These are phyloP conservation scores for Furcasterigmium furcatum DNA, from an alignment of 2,329 filamentous ascomycete species.

Conservation along the genomic window DNA sequence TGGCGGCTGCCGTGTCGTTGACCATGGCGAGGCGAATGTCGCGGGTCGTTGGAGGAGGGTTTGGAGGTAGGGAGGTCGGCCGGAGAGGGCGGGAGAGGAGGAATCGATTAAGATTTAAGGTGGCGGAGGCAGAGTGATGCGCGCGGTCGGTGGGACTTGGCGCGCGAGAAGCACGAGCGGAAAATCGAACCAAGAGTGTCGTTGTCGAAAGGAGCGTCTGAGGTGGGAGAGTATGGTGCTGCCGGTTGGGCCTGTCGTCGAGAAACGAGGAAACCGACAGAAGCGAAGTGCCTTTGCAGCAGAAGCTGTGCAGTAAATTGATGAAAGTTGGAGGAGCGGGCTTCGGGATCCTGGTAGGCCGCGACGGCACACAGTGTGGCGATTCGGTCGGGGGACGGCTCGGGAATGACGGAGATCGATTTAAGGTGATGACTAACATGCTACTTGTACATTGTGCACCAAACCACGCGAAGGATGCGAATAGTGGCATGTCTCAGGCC, in stretches of 20 bases:
- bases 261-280: neutral
- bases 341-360: neutral
- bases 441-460: too few relatives aligned
- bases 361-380: neutral
- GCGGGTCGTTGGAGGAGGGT: slow-evolving; percentile 1
- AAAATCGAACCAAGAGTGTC: neutral
- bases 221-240: neutral
- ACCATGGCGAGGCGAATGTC: slow-evolving; percentile 26
- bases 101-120: too few relatives aligned
- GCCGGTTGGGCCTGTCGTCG: neutral
- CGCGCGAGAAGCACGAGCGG: too few relatives aligned
- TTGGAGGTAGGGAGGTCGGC: neutral
- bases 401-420: neutral
- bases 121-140: neutral
- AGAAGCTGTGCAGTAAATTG: neutral
- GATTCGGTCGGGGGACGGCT: neutral
- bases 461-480: too few relatives aligned
- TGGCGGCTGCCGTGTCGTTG: slow-evolving; percentile 27
- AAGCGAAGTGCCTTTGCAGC: neutral
- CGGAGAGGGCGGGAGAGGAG: neutral
- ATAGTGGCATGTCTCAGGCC: too few relatives aligned
- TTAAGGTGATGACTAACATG: neutral
- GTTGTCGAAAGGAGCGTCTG: slow-evolving; percentile 2
- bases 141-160: neutral
- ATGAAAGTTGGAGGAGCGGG: neutral